Conservation (phyloP, 345 rosid species). For the Cardamine chenopodiifolia region DNA sequence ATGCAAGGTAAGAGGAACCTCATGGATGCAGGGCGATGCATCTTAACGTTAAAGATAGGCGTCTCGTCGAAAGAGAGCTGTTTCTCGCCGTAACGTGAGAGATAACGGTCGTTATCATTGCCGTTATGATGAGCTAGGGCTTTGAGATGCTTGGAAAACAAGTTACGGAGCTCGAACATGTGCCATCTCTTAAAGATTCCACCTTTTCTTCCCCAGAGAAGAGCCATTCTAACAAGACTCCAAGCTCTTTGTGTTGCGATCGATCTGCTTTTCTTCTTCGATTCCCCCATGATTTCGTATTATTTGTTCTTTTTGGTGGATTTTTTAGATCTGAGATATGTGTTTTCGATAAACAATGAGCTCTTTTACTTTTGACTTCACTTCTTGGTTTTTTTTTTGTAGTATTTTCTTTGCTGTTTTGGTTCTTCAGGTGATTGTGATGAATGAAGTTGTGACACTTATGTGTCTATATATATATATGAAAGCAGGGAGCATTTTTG, state of each 20-base stretch:
- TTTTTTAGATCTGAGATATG: too few species aligned
- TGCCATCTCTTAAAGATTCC: slow-evolving; percentile 60
- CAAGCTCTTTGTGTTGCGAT: slow-evolving; percentile 48
- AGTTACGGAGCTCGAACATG: slow-evolving; percentile 53
- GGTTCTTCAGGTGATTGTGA: slow-evolving; percentile 26
- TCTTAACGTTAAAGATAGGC: slow-evolving; percentile 59
- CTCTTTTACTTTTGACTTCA: slow-evolving; percentile 6
- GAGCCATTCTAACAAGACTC: slow-evolving; percentile 59
- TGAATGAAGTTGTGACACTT: slow-evolving; percentile 27
- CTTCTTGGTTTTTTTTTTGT: neutral
- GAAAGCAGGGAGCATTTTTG: slow-evolving; percentile 15
- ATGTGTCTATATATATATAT: slow-evolving; percentile 9
- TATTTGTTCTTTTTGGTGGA: neutral
- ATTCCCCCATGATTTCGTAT: slow-evolving; percentile 24
- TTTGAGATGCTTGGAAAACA: slow-evolving; percentile 59
- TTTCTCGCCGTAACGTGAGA: slow-evolving; percentile 54
- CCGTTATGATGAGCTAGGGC: slow-evolving; percentile 41
- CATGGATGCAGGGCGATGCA: slow-evolving; percentile 71
- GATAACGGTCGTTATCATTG: slow-evolving; percentile 25
- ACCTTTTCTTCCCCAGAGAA: slow-evolving; percentile 80
- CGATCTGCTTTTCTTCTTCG: slow-evolving; percentile 46
- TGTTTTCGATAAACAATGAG: neutral
- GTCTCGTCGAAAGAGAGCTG: slow-evolving; percentile 86
- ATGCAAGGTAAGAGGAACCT: slow-evolving; percentile 80
- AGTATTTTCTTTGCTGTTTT: slow-evolving; percentile 9